Conservation (phyloP, 148 eudicot species). For the Amaranthus hypochondriacus region DNA sequence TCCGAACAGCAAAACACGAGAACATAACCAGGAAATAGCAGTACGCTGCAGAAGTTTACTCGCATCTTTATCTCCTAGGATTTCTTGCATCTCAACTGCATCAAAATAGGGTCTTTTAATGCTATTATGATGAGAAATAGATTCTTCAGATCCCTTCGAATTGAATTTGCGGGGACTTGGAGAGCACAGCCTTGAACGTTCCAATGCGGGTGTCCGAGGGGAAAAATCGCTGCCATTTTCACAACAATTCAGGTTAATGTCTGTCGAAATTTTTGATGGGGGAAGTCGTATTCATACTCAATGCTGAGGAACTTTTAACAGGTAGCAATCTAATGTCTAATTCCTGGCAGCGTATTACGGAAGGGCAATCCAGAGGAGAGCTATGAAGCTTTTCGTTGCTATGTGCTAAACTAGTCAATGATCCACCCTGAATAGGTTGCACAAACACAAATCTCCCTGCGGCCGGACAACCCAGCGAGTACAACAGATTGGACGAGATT, state of each 20-base stretch:
- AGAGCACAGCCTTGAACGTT: conserved; percentile 43
- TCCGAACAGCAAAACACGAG: conserved; percentile 56
- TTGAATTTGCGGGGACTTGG: conserved; percentile 38
- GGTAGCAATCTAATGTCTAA: conserved; percentile 44
- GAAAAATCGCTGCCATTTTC: conserved; percentile 56
- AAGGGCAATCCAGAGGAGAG: conserved; percentile 22
- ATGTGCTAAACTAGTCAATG: conserved; percentile 22
- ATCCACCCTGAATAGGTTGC: conserved; percentile 44
- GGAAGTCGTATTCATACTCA: conserved; percentile 19
- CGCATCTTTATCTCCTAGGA: conserved; percentile 48
- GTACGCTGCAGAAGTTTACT: conserved; percentile 59
- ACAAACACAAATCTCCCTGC: conserved; percentile 62
- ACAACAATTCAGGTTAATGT: conserved; percentile 19
- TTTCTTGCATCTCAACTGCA: conserved; percentile 45
- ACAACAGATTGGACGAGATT: conserved; percentile 62
- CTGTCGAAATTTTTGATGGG: conserved; percentile 18
- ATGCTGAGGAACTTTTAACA: conserved; percentile 22
- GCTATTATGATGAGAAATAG: conserved; percentile 27
- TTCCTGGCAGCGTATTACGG: conserved; percentile 43
- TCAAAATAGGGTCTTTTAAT: conserved; percentile 21
- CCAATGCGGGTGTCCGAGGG: conserved; percentile 58
- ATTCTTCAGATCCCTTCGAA: conserved; percentile 34
- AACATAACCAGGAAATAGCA: conserved; percentile 49
- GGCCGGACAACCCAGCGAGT: conserved; percentile 63
- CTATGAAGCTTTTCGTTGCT: conserved; percentile 30